Percentiles rank a stretch among this genome's conserved stretches.
These are phyloP conservation scores for Botrytis galanthina DNA, from an alignment of 2,329 filamentous ascomycete species.

Conservation along the genomic window DNA sequence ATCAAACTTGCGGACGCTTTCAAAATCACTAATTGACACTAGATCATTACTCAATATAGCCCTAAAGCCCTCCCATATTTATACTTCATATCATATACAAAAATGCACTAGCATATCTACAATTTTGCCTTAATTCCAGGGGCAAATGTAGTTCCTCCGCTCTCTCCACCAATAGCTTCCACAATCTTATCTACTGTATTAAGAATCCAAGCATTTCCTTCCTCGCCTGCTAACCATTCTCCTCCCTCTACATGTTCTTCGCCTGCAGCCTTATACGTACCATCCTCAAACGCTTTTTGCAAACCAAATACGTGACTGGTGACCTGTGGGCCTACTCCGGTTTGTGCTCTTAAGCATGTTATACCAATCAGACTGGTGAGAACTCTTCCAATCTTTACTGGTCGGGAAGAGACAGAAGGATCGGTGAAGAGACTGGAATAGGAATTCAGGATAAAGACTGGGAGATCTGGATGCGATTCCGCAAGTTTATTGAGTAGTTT, in stretches of 20 bases:
- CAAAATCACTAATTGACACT: not conserved
- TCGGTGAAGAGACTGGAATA: conserved; percentile 74
- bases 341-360: conserved; percentile 72
- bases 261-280: conserved; percentile 49
- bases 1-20: not conserved
- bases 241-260: conserved; percentile 49
- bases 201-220: conserved; percentile 63
- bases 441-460: conserved; percentile 74
- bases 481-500: conserved; percentile 72
- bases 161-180: conserved; percentile 47
- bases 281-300: conserved; percentile 72
- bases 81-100: not conserved
- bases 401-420: conserved; percentile 47
- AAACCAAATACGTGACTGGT: conserved; percentile 78
- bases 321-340: conserved; percentile 79
- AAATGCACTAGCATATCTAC: conserved; percentile 1
- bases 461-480: conserved; percentile 75
- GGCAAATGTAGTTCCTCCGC: conserved; percentile 46
- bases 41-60: not conserved
- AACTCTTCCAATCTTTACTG: conserved; percentile 61
- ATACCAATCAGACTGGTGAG: conserved; percentile 73
- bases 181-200: conserved; percentile 61
- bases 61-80: not conserved
- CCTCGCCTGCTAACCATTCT: conserved; percentile 62
- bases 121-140: conserved; percentile 41